phyloP scores from a whole-genome alignment of 345 rosid genomes.

The Brassica cretica region DNA sequence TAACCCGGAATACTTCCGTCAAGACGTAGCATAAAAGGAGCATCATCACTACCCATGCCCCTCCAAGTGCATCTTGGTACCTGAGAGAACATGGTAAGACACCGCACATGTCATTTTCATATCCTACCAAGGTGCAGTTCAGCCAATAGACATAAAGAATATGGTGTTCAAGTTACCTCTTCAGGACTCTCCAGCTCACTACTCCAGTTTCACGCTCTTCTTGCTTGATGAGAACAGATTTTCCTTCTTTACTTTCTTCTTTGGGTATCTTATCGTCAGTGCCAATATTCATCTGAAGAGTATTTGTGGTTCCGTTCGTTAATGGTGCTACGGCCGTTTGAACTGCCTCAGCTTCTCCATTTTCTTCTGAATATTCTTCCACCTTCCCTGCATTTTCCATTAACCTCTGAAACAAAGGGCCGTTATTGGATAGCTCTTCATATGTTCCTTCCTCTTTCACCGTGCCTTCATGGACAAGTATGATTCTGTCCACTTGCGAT shows the following conservation, averaged over 20 bases:
- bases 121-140: conserved; percentile 15
- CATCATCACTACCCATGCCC: conserved; percentile 81
- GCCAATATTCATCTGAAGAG: conserved; percentile 42
- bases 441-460: conserved; percentile 97
- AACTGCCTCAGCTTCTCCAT: conserved; percentile 57
- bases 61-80: conserved; percentile 96
- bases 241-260: conserved; percentile 47
- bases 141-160: background rate
- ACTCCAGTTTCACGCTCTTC: conserved; percentile 99
- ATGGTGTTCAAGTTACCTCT: conserved; percentile 54
- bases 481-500: conserved; percentile 89
- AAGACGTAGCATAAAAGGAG: conserved; percentile 74
- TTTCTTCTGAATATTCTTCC: conserved; percentile 90
- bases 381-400: conserved; percentile 99
- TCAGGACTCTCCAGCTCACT: conserved; percentile 72
- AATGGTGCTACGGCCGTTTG: conserved; percentile 38
- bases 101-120: conserved; percentile 14
- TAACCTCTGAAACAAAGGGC: conserved; percentile 70
- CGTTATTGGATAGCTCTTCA: conserved; percentile 78
- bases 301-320: conserved; percentile 60
- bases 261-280: conserved; percentile 42
- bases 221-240: conserved; percentile 91
- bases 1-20: conserved; percentile 83
- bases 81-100: conserved; percentile 46
- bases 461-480: conserved; percentile 90